These are phyloP conservation scores for Selaginella moellendorffii DNA, from an alignment of 75 land plant species.

Conservation along the genomic window DNA sequence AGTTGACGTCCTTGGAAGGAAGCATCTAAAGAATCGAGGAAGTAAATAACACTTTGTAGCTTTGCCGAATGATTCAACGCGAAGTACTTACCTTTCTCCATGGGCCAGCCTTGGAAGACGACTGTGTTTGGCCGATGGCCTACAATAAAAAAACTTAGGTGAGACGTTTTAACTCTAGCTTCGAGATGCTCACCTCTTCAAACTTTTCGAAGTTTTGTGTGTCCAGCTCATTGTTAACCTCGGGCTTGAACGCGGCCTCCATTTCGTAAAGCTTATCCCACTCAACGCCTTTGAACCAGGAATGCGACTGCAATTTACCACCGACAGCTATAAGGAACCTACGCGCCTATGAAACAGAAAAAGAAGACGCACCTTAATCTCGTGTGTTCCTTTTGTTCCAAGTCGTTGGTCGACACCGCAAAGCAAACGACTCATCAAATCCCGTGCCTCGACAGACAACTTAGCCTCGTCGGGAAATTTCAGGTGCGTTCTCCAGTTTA, in stretches of 20 bases:
- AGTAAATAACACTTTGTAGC: too few relatives aligned
- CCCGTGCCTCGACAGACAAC: slow-evolving; percentile 59
- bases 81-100: slow-evolving; percentile 31
- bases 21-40: too few relatives aligned
- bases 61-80: too few relatives aligned
- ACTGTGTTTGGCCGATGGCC: slow-evolving; percentile 6
- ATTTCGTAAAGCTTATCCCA: slow-evolving; percentile 67
- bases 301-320: slow-evolving; percentile 49
- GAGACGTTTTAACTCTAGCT: too few relatives aligned
- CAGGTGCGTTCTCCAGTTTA: slow-evolving; percentile 69
- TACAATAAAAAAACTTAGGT: too few relatives aligned
- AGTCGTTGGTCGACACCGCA: slow-evolving; percentile 80
- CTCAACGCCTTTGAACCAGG: slow-evolving; percentile 53
- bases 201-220: slow-evolving; percentile 92
- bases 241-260: slow-evolving; percentile 83
- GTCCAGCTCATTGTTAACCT: slow-evolving; percentile 61
- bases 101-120: slow-evolving; percentile 28
- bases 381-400: slow-evolving; percentile 61
- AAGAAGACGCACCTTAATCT: slow-evolving; percentile 66
- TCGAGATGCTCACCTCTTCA: slow-evolving; percentile 85
- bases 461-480: slow-evolving; percentile 89
- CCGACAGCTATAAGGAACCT: too few relatives aligned
- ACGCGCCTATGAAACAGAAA: too few relatives aligned
- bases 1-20: slow-evolving; percentile 88
- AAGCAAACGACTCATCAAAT: slow-evolving; percentile 54